Evolutionary conservation across 2,329 filamentous ascomycete genomes (phyloP).

Genomic region (Penicillium sp.): DNA sequence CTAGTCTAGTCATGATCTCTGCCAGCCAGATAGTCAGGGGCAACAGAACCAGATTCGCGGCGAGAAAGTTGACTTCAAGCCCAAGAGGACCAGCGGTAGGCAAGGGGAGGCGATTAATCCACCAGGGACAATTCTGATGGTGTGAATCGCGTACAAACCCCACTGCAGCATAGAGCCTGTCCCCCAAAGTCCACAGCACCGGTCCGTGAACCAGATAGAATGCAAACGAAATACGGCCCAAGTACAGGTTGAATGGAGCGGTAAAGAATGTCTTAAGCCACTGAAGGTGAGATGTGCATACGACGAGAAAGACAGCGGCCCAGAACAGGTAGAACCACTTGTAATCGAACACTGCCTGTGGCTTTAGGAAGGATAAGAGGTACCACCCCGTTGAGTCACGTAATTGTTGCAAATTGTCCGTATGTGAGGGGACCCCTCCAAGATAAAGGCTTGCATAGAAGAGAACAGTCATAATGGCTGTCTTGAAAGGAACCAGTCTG

Average conservation of each 20-base stretch:
- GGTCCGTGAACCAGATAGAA: conserved; percentile 67
- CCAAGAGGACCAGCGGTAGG: conserved; percentile 59
- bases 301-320: conserved; percentile 58
- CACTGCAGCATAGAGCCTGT: conserved; percentile 62
- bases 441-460: conserved; percentile 57
- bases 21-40: conserved; percentile 61
- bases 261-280: conserved; percentile 62
- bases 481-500: conserved; percentile 51
- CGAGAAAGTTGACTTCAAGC: conserved; percentile 60
- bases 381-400: conserved; percentile 60
- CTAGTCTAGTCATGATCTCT: conserved; percentile 55
- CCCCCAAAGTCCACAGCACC: conserved; percentile 59
- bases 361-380: conserved; percentile 61
- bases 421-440: conserved; percentile 60
- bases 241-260: conserved; percentile 58
- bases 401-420: conserved; percentile 51
- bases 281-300: conserved; percentile 57
- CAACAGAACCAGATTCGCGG: conserved; percentile 60
- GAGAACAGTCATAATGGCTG: conserved; percentile 53
- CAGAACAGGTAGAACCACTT: conserved; percentile 70
- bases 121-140: conserved; percentile 53
- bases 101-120: conserved; percentile 58
- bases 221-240: conserved; percentile 62
- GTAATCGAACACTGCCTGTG: conserved; percentile 64
- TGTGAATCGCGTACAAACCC: conserved; percentile 57